Evolutionary conservation across 2,329 filamentous ascomycete genomes (phyloP), one percentile per base, ranked within the genome.

Genomic region (Spiromastix sp.): DNA sequence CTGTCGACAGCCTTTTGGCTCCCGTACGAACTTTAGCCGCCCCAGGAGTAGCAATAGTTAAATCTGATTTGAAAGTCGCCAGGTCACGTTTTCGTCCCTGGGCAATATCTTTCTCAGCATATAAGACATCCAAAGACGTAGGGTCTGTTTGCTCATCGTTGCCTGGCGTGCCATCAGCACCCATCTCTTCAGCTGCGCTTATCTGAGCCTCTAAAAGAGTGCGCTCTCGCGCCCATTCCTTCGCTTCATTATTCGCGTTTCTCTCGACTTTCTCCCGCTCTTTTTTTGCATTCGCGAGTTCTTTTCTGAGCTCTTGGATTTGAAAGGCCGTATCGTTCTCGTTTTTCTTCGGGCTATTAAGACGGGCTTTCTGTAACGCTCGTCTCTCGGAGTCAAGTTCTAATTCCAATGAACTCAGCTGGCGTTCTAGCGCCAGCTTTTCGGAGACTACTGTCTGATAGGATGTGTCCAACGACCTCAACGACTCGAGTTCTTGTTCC

Each of bases 311-410:
- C 12, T 34, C 27, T 36, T 66, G 59, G 4, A 54, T 48, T 32
- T 59, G 54, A 2, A 64, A 48, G 13, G 54, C 53, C 12, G 59
- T 54, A 20, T 59, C 56, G 30, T 67, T 58, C 27, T 63, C 57
- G 53, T 34, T 49, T 42, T 47, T 51, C 44, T 64, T 50, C 46
- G 55, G 38, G 28, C 45, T 45, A 40, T 52, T 52, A 21, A 43
- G 34, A 61, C 64, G 46, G 59, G 70, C 71, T 34, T 78, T 73
- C 45, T 79, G 73, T 6, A 72, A 66, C 3, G 77, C 71, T n/a
- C 77, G 73, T 55, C 77, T 89, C 54, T 91, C 84, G 45, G 82
- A 84, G 44, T 87, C 84, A 2, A 94, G 68, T 48, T 93, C 82
- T 28, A 85, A 77, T 55, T 93, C 82, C 2, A 87, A 59, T 2